These are phyloP conservation scores for Ananas comosus DNA, from an alignment of 176 grass and related monocot species.

Conservation along the genomic window DNA sequence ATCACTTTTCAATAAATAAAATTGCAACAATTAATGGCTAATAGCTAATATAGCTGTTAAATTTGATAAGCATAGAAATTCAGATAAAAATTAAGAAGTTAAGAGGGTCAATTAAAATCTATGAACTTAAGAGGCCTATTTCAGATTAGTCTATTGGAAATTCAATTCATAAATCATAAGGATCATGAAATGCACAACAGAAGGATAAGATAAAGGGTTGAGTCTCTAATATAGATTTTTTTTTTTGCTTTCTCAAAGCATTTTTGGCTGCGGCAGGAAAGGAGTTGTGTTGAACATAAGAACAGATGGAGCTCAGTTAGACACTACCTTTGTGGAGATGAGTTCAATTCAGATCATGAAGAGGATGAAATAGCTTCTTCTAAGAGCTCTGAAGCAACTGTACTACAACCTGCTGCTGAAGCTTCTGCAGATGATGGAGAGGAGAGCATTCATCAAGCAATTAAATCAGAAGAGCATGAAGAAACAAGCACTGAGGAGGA, in stretches of 20 bases:
- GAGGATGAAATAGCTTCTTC: constrained; percentile 31
- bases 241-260: not conserved
- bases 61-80: too few species aligned
- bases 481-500: constrained; percentile 2
- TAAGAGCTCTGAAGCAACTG: constrained; percentile 36
- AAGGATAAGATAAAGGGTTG: not conserved
- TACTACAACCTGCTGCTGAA: constrained; percentile 9
- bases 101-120: too few species aligned
- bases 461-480: not conserved
- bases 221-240: constrained; percentile 9
- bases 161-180: too few species aligned
- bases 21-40: too few species aligned
- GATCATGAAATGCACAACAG: not conserved
- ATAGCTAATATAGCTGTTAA: too few species aligned
- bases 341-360: constrained; percentile 23
- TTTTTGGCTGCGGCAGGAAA: constrained; percentile 24
- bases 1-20: too few species aligned
- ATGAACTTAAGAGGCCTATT: too few species aligned
- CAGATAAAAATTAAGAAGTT: too few species aligned
- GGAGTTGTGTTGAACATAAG: constrained; percentile 33
- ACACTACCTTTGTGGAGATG: constrained; percentile 75
- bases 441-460: not conserved
- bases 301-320: constrained; percentile 51
- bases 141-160: too few species aligned
- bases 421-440: not conserved